Evolutionary conservation across 2,329 filamentous ascomycete genomes (phyloP).

Genomic region (Colletotrichum melonis): DNA sequence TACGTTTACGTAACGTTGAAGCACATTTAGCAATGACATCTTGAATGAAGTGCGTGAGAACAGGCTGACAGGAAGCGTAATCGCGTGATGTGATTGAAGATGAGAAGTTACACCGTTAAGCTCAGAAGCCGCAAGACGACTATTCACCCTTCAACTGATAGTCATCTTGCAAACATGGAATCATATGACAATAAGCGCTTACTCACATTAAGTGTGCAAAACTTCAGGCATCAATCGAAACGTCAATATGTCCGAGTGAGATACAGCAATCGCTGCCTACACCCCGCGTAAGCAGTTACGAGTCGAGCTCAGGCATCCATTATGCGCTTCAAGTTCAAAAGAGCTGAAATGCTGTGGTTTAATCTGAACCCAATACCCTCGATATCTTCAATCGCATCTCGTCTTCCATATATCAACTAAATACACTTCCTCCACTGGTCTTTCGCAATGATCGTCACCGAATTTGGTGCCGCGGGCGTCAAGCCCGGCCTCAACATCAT

Average conservation of each 20-base stretch:
- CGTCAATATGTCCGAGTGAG: too few species aligned
- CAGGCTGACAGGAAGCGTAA: background rate
- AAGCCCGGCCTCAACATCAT: conserved; percentile 37
- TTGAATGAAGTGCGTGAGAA: background rate
- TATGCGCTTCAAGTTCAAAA: background rate
- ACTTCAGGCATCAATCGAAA: background rate
- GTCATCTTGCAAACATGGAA: background rate
- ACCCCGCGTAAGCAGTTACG: conserved; percentile 4
- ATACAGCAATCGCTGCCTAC: background rate
- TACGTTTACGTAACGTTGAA: background rate
- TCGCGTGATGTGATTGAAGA: background rate
- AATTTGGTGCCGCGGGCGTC: conserved; percentile 38
- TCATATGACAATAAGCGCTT: background rate
- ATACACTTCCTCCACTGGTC: background rate
- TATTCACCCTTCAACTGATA: background rate
- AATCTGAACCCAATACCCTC: background rate
- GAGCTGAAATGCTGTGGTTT: background rate
- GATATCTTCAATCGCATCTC: background rate
- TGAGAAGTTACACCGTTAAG: background rate
- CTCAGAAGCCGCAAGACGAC: background rate
- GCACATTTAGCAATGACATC: background rate
- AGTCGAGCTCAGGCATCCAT: background rate
- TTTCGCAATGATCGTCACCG: conserved; percentile 35
- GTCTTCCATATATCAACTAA: too few species aligned
- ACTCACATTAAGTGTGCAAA: background rate